Evolutionary conservation across 768 basidiomycete species (phyloP).

Genomic region (Rhodotorula paludigena): DNA sequence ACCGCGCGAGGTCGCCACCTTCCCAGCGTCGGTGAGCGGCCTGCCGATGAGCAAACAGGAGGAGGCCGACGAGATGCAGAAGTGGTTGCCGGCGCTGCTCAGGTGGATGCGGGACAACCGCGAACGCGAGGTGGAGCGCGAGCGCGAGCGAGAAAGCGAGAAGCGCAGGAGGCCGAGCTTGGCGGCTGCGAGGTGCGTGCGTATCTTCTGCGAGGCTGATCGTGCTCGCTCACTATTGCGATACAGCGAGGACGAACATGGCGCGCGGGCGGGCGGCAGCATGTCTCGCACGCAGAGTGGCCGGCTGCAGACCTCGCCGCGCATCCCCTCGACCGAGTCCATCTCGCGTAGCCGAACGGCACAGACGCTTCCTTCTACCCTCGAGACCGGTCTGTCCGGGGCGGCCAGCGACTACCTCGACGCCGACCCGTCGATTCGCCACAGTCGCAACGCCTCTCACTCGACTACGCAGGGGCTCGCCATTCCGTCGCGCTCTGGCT

Average conservation of each 20-base stretch:
- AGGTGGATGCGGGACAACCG: constrained; percentile 30
- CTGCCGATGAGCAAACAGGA: constrained; percentile 47
- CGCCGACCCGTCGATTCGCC: constrained; percentile 21
- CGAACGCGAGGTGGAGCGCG: constrained; percentile 19
- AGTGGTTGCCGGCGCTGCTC: constrained; percentile 57
- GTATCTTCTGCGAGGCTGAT: too few species aligned
- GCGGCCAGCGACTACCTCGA: too few species aligned
- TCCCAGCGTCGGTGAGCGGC: constrained; percentile 7
- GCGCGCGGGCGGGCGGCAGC: neutral
- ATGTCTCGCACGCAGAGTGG: constrained; percentile 24
- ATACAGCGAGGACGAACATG: constrained; percentile 24
- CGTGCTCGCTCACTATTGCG: too few species aligned
- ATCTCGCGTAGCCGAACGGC: neutral
- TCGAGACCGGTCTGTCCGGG: neutral
- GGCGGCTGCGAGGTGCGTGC: constrained; percentile 15
- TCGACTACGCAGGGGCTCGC: constrained; percentile 26
- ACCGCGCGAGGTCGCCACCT: constrained; percentile 53
- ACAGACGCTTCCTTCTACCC: neutral
- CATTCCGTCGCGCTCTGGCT: neutral
- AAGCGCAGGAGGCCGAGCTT: constrained; percentile 9
- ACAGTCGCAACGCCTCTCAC: constrained; percentile 39
- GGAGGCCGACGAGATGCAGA: constrained; percentile 57
- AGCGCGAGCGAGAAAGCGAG: constrained; percentile 9
- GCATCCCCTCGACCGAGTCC: neutral
- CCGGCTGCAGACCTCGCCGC: constrained; percentile 11